phyloP scores from a whole-genome alignment of 1,139 yeast genomes.

The Debaryomycetaceae sp. region DNA sequence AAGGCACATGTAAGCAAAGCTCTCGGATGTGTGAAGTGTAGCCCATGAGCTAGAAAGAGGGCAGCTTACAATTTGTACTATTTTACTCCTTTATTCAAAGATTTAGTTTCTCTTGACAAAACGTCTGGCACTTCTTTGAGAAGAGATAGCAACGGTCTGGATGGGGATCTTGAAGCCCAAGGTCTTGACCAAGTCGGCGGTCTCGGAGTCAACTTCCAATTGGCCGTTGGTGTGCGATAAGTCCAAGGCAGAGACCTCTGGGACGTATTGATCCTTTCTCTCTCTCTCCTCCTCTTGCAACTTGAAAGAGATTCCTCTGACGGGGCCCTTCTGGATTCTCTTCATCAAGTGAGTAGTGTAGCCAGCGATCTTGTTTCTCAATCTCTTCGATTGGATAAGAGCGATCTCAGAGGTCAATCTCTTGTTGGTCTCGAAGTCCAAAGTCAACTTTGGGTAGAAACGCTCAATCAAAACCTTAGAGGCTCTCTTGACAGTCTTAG shows the following conservation, averaged over 20 bases:
- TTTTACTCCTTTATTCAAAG: conserved; percentile 3
- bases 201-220: conserved; percentile 96
- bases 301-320: conserved; percentile 99
- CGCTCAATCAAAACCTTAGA: conserved; percentile 99
- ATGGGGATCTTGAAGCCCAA: conserved; percentile 96
- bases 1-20: not conserved
- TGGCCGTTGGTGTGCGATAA: conserved; percentile 94
- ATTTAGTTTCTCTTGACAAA: conserved; percentile 88
- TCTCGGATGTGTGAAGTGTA: not conserved
- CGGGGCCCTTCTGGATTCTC: conserved; percentile 99
- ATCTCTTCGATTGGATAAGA: conserved; percentile 98
- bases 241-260: conserved; percentile 99
- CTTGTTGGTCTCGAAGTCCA: conserved; percentile 99
- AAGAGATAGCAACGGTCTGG: conserved; percentile 86
- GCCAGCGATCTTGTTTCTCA: conserved; percentile 99
- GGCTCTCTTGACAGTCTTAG: conserved; percentile 99
- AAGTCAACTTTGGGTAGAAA: conserved; percentile 99
- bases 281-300: conserved; percentile 99
- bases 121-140: conserved; percentile 92
- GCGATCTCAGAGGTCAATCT: conserved; percentile 98
- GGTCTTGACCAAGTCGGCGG: conserved; percentile 93
- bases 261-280: conserved; percentile 99
- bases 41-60: not conserved
- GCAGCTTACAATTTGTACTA: conserved; percentile 4
- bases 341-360: conserved; percentile 99